Base-by-base conservation (phyloP, 2,329 filamentous ascomycete genomes). In the Penicillium sclerotiorum region DNA sequence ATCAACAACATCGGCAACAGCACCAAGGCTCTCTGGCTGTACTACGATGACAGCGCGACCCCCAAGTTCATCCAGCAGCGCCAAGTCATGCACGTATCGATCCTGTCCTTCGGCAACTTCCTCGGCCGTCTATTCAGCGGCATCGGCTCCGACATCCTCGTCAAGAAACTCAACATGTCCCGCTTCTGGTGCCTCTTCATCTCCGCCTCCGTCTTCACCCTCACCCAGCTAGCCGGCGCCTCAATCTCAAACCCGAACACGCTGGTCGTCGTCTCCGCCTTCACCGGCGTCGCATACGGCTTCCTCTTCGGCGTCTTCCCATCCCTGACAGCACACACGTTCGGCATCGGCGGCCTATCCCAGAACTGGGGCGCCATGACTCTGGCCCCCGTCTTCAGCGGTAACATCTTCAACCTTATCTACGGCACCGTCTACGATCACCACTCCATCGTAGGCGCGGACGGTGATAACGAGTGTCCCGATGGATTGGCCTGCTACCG, bases 1-100 rank as follows among this genome's bases (percentile, higher is more conserved):
- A 99, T 99, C 74, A 99, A 99, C 75, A 99, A 99, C 63, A 96
- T 97, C 64, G 94, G 94, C 36, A 95, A 96, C 66, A 85, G 92
- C 61, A 87, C 79, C 50, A 89, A 90, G 66, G 90, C 91, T 2
- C 79, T 99, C 1, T 97, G 94, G 94, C 86, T 84, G 53, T 83
- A 90, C 63, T 95, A 87, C 66, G 90, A 96, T 63, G 80, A 86
- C 56, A 84, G 82, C 1, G 86, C 88, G 2, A 80, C 81, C 52
- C 79, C 88, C 36, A 82, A 86, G 42, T 92, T 91, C 60, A 87
- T 99, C 44, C 83, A 90, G 43, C 81, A 87, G 49, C 84, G 84
- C 41, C 94, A 97, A 70, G 86, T 95, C 53, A 84, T 95, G 77
- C 93, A 99, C 64, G 94, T 99, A 8, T 95, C 90, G 2, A 90